phyloP scores from a whole-genome alignment of 164 flowering plant genomes.

The Kalanchoe fedtschenkoi region DNA sequence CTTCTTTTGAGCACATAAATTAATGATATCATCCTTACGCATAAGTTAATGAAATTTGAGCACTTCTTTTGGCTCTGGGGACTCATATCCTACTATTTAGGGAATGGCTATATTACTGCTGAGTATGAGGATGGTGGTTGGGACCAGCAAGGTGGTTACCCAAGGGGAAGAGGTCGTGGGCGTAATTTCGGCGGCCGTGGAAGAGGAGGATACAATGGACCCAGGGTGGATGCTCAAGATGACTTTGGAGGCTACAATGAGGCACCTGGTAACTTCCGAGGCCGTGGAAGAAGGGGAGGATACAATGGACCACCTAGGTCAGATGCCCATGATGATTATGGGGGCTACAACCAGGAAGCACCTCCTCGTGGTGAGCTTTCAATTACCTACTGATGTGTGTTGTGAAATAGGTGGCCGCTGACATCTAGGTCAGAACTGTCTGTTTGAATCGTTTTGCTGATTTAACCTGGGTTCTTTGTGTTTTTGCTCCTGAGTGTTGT shows the following conservation, averaged over 20 bases:
- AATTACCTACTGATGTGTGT: no score
- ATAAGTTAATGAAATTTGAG: neutral
- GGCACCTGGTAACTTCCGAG: conserved; percentile 21
- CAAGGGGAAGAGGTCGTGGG: conserved; percentile 60
- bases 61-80: neutral
- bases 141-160: conserved; percentile 40
- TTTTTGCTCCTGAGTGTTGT: no score
- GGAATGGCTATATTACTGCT: conserved; percentile 44
- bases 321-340: conserved; percentile 41
- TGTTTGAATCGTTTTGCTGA: neutral
- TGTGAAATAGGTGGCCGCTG: neutral
- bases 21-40: no score
- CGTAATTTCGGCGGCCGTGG: conserved; percentile 62
- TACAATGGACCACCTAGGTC: conserved; percentile 44
- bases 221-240: conserved; percentile 35
- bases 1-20: neutral
- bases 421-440: neutral
- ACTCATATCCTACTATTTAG: conserved; percentile 15
- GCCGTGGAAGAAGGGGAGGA: conserved; percentile 64
- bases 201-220: conserved; percentile 63
- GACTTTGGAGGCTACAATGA: conserved; percentile 55
- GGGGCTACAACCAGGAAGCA: conserved; percentile 46
- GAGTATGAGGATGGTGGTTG: conserved; percentile 75
- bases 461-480: neutral
- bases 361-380: conserved; percentile 12